A percentile compares a stretch with the other conserved stretches of the same genome.
Conservation (phyloP, 2,329 filamentous ascomycete species). For the Hypoxylon sp. region DNA sequence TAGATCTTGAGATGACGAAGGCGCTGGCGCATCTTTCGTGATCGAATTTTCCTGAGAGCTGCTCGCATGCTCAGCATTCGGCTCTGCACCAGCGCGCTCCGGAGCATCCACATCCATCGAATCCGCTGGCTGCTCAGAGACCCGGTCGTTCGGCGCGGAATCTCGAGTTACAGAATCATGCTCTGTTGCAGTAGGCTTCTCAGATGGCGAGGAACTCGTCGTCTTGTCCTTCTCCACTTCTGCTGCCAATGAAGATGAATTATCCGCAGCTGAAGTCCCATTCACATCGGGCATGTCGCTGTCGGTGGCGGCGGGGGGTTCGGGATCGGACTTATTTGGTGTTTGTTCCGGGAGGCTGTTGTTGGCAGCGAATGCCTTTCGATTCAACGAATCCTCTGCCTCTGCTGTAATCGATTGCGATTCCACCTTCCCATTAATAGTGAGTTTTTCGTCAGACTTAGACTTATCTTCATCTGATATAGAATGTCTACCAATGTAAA, state of each 20-base stretch:
- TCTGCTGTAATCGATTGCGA: slow-evolving; percentile 17
- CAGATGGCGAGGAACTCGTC: slow-evolving; percentile 5
- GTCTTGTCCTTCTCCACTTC: slow-evolving; percentile 13
- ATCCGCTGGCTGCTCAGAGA: slow-evolving; percentile 35
- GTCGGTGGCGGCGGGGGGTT: slow-evolving; percentile 21
- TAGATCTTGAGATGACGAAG: slow-evolving; percentile 53
- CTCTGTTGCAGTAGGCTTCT: slow-evolving; percentile 16
- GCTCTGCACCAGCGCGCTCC: slow-evolving; percentile 43
- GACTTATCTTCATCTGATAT: slow-evolving; percentile 42
- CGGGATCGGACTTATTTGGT: slow-evolving; percentile 30
- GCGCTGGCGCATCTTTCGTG: slow-evolving; percentile 44
- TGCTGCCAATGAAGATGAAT: slow-evolving; percentile 6
- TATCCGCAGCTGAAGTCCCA: slow-evolving; percentile 28
- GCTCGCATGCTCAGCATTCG: slow-evolving; percentile 46
- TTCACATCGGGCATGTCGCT: slow-evolving; percentile 45
- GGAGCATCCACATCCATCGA: slow-evolving; percentile 54
- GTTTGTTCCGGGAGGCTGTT: slow-evolving; percentile 40
- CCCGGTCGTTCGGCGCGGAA: slow-evolving; percentile 11
- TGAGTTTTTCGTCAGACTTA: slow-evolving; percentile 41
- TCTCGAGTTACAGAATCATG: slow-evolving; percentile 27
- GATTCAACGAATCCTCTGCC: slow-evolving; percentile 42
- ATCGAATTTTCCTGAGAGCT: slow-evolving; percentile 47
- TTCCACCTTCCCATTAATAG: slow-evolving; percentile 48
- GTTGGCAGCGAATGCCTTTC: slow-evolving; percentile 49
- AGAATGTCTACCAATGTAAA: slow-evolving; percentile 38